phyloP scores from a whole-genome alignment of 2,329 filamentous ascomycete species.

The Aspergillus luchuensis region DNA sequence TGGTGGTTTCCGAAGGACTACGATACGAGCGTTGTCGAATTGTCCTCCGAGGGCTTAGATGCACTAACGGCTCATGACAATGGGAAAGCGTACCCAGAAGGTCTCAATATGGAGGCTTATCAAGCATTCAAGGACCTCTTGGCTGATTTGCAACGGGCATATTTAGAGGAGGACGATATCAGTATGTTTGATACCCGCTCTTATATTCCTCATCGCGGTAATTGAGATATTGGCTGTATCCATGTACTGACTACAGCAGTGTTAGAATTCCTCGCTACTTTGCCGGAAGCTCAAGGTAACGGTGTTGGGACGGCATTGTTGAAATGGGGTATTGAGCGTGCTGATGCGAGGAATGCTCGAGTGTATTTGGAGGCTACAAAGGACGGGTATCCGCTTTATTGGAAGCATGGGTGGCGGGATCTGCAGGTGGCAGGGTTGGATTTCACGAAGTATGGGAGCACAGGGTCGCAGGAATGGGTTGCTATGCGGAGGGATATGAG shows the following conservation, averaged over 20 bases:
- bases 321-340: constrained; percentile 51
- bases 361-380: constrained; percentile 56
- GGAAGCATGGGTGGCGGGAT: constrained; percentile 51
- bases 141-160: constrained; percentile 8
- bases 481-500: constrained; percentile 27
- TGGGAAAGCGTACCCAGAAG: constrained; percentile 44
- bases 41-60: constrained; percentile 51
- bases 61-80: constrained; percentile 39
- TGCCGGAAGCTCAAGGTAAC: constrained; percentile 15
- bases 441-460: constrained; percentile 29
- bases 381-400: constrained; percentile 52
- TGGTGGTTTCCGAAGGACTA: constrained; percentile 40
- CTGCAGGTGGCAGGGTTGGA: constrained; percentile 43
- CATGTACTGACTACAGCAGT: constrained; percentile 5
- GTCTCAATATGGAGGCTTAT: constrained; percentile 47
- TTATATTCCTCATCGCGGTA: not conserved
- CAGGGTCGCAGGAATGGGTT: constrained; percentile 22
- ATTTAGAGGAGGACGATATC: constrained; percentile 17
- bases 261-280: constrained; percentile 20
- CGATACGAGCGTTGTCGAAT: constrained; percentile 41
- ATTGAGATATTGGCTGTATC: constrained; percentile 8
- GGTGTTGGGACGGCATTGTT: constrained; percentile 20
- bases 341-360: constrained; percentile 48
- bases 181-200: constrained; percentile 13
- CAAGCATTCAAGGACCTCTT: constrained; percentile 20